These are phyloP conservation scores for Penicillium polonicum DNA, from an alignment of 2,329 filamentous ascomycete species.

Conservation along the genomic window DNA sequence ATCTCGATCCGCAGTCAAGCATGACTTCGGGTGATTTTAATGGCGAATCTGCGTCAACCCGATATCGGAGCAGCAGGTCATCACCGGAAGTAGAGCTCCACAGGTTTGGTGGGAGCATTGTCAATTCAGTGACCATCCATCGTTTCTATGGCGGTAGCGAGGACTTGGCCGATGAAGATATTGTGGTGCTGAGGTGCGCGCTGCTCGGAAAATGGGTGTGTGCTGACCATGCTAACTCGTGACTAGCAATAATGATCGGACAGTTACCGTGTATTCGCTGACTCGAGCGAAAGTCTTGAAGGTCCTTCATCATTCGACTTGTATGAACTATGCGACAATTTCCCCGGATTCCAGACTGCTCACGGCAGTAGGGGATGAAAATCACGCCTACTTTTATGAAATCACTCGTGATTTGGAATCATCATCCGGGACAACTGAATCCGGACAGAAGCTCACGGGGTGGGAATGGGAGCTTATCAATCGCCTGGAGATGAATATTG, in stretches of 20 bases:
- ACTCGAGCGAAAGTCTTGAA: slow-evolving; percentile 66
- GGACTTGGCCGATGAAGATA: slow-evolving; percentile 53
- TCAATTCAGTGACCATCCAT: slow-evolving; percentile 67
- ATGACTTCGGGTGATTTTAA: slow-evolving; percentile 24
- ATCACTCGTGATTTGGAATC: slow-evolving; percentile 35
- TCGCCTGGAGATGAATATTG: slow-evolving; percentile 43
- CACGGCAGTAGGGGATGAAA: slow-evolving; percentile 82
- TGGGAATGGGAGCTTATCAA: slow-evolving; percentile 45
- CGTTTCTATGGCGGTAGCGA: slow-evolving; percentile 48
- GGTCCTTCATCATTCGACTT: slow-evolving; percentile 72
- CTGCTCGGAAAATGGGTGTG: not conserved
- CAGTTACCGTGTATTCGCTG: slow-evolving; percentile 79
- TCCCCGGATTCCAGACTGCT: slow-evolving; percentile 82
- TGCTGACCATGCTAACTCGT: slow-evolving; percentile 44
- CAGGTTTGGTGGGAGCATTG: slow-evolving; percentile 62
- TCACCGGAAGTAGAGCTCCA: slow-evolving; percentile 53
- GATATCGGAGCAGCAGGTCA: slow-evolving; percentile 20
- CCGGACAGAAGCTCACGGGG: slow-evolving; percentile 36
- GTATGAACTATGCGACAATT: slow-evolving; percentile 91
- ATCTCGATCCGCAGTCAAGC: slow-evolving; percentile 37
- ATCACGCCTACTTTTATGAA: slow-evolving; percentile 79
- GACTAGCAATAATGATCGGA: slow-evolving; percentile 87
- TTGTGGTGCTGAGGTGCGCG: slow-evolving; percentile 52
- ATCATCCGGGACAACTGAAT: slow-evolving; percentile 27
- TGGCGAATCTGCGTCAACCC: slow-evolving; percentile 21